These are phyloP conservation scores for Penstemon eatonii DNA, from an alignment of 257 asterid species.

Conservation along the genomic window DNA sequence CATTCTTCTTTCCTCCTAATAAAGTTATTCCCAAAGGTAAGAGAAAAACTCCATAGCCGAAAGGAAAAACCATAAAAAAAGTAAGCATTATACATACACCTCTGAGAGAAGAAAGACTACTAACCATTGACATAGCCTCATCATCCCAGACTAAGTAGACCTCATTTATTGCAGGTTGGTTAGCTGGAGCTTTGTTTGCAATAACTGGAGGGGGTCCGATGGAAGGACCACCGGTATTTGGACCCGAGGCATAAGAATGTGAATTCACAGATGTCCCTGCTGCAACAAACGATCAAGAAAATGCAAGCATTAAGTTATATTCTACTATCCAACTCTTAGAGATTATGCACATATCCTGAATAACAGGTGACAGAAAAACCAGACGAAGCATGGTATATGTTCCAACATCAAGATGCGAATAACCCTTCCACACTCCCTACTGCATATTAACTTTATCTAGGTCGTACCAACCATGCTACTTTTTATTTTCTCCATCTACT, in stretches of 20 bases:
- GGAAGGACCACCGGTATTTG: slow-evolving; percentile 92
- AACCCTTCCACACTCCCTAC: not conserved
- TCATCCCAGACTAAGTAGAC: slow-evolving; percentile 99
- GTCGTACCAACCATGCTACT: not conserved
- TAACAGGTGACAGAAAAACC: slow-evolving; percentile 2
- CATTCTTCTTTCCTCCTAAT: slow-evolving; percentile 97
- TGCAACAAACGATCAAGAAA: slow-evolving; percentile 22
- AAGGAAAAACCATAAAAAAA: not conserved
- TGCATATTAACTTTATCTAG: not conserved
- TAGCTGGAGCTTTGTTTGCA: slow-evolving; percentile 87
- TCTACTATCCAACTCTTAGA: slow-evolving; percentile 5
- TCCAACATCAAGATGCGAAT: not conserved
- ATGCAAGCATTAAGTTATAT: slow-evolving; percentile 9
- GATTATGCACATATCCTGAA: not conserved
- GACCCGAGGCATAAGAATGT: slow-evolving; percentile 96
- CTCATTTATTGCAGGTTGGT: slow-evolving; percentile 80
- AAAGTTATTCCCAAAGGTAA: slow-evolving; percentile 15
- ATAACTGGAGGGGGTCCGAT: slow-evolving; percentile 97
- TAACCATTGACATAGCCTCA: slow-evolving; percentile 98
- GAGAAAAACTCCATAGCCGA: slow-evolving; percentile 17
- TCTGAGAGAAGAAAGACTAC: slow-evolving; percentile 28
- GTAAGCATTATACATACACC: slow-evolving; percentile 1
- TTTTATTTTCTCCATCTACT: not conserved
- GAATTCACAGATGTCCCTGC: slow-evolving; percentile 52
- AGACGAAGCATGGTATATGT: not conserved